phyloP scores from a whole-genome alignment of 768 basidiomycete species.

The Xanthoconium purpureum region DNA sequence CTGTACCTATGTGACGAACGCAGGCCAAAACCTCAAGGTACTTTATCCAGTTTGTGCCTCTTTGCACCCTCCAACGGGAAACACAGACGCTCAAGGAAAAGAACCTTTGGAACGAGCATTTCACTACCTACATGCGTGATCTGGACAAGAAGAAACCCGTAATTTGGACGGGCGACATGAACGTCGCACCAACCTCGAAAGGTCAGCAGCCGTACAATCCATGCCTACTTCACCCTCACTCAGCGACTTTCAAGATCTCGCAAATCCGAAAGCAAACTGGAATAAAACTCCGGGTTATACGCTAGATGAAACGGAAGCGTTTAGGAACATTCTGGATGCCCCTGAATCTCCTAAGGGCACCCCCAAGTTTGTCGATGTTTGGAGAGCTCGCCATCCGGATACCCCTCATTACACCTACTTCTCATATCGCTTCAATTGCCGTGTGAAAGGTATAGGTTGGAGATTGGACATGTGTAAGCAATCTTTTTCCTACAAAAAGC shows the following conservation, averaged over 20 bases:
- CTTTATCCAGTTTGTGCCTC: background rate
- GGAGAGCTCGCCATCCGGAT: slow-evolving; percentile 68
- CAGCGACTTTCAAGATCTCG: slow-evolving; percentile 46
- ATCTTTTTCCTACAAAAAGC: slow-evolving; percentile 5
- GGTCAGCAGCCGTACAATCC: slow-evolving; percentile 38
- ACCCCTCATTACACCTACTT: slow-evolving; percentile 82
- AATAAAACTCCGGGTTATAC: slow-evolving; percentile 88
- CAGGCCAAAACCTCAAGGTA: slow-evolving; percentile 74
- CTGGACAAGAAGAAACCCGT: slow-evolving; percentile 79
- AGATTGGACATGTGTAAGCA: slow-evolving; percentile 77
- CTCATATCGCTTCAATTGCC: slow-evolving; percentile 78
- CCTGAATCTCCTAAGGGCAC: slow-evolving; percentile 35
- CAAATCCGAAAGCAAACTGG: slow-evolving; percentile 73
- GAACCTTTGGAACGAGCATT: slow-evolving; percentile 76
- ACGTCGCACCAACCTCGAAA: slow-evolving; percentile 75
- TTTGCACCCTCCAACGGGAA: background rate
- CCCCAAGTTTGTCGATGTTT: slow-evolving; percentile 70
- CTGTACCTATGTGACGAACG: slow-evolving; percentile 84
- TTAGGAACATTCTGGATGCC: slow-evolving; percentile 62
- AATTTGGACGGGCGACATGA: slow-evolving; percentile 86
- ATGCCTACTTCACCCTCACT: background rate
- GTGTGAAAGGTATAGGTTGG: slow-evolving; percentile 82
- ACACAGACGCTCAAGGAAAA: slow-evolving; percentile 70
- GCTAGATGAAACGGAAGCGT: slow-evolving; percentile 74
- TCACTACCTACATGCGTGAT: slow-evolving; percentile 66